These are phyloP conservation scores for Coleophoma cylindrospora DNA, from an alignment of 2,329 filamentous ascomycete genomes.

Conservation along the genomic window DNA sequence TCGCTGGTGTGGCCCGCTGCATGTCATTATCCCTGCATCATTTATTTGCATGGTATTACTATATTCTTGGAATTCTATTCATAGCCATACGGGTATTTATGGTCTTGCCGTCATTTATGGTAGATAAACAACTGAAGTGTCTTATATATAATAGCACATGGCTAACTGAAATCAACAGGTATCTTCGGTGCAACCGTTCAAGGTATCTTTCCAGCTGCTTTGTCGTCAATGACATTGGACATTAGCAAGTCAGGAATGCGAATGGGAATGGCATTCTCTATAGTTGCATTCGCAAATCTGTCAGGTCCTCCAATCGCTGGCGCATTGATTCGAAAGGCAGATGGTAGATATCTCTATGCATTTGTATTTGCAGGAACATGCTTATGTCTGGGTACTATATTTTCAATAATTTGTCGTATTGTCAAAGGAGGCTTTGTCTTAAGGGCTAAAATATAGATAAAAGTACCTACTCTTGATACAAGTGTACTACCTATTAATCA, in stretches of 20 bases:
- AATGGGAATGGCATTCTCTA: constrained; percentile 55
- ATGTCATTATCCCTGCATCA: constrained; percentile 41
- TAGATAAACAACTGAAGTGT: too few relatives aligned
- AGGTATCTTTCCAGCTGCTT: constrained; percentile 42
- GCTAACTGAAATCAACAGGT: too few relatives aligned
- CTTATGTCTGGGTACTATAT: too few relatives aligned
- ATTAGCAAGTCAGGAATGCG: constrained; percentile 46
- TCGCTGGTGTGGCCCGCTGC: constrained; percentile 40
- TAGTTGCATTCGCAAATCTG: constrained; percentile 35
- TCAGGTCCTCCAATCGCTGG: constrained; percentile 22
- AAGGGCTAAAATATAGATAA: too few relatives aligned
- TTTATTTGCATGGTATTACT: constrained; percentile 25
- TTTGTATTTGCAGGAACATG: constrained; percentile 12
- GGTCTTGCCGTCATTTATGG: constrained; percentile 45
- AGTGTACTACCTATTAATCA: too few relatives aligned
- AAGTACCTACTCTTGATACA: too few relatives aligned
- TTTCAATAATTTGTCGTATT: too few relatives aligned
- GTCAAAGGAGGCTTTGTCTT: too few relatives aligned
- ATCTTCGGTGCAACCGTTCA: constrained; percentile 42
- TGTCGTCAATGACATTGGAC: constrained; percentile 45
- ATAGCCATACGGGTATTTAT: constrained; percentile 34
- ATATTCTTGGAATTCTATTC: constrained; percentile 43
- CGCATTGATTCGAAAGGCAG: constrained; percentile 14
- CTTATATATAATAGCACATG: too few relatives aligned
- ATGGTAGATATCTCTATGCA: constrained; percentile 13